Evolutionary conservation across 306 rosid genomes (phyloP).

Genomic region (Cicer yamashitae): DNA sequence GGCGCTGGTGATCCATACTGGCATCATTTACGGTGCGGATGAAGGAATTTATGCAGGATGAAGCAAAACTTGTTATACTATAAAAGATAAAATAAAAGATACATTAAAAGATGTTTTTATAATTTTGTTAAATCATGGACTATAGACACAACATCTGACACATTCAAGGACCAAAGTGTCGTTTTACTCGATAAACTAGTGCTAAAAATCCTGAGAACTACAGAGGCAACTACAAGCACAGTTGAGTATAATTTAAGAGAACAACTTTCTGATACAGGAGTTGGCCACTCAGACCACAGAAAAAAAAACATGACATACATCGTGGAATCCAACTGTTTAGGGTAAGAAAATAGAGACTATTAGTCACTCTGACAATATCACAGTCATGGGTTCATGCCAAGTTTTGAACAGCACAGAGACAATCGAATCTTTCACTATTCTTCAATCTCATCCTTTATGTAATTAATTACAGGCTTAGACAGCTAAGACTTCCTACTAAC

Average conservation of each 20-base stretch:
- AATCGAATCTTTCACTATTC: conserved; percentile 1
- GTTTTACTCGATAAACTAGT: background rate
- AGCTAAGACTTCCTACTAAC: conserved; percentile 8
- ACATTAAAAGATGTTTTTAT: no score
- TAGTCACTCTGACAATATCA: background rate
- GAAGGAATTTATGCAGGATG: conserved; percentile 76
- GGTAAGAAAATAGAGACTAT: background rate
- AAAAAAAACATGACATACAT: conserved; percentile 4
- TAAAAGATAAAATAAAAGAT: conserved; percentile 1
- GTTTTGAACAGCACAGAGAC: conserved; percentile 19
- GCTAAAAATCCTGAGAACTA: background rate
- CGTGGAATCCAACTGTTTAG: conserved; percentile 5
- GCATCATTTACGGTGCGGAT: conserved; percentile 76
- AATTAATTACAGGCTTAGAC: conserved; percentile 31
- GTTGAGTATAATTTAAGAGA: background rate
- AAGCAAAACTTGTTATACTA: background rate
- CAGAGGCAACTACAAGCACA: conserved; percentile 8
- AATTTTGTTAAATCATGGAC: no score
- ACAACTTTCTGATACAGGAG: background rate
- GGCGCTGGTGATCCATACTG: conserved; percentile 85
- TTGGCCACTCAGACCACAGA: background rate
- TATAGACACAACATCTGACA: no score
- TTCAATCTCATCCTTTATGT: conserved; percentile 14
- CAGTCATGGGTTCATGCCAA: background rate
- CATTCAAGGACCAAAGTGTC: no score